Evolutionary conservation across 257 asterid genomes (phyloP), one percentile per base, ranked within the genome.

Genomic region (Capsicum pubescens): DNA sequence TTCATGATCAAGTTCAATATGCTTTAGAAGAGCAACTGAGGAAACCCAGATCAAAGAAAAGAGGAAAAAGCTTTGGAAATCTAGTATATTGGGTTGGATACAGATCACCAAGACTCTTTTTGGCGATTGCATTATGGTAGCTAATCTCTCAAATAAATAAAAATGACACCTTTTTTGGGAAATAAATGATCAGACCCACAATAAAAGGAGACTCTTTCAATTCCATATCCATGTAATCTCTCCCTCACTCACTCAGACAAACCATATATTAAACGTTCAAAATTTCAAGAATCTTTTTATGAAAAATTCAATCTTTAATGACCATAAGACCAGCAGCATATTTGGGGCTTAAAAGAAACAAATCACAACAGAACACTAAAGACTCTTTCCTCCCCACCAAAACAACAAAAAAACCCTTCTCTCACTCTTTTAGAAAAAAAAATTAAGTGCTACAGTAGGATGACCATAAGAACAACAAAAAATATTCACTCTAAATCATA

Each of bases 121-220:
- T 6, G 61, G n/a, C 19, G 50, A 50, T 21, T 50, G 46, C 81
- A 50, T 21, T 72, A 19, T 72, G 48, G 56, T 76, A 52, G 58
- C 48, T 76, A 76, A 68, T 76, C 63, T 50, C 64, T 70, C 82
- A 85, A 77, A 81, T 80, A 80, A 68, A 82, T 54, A 50, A 63
- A 82, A 82, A 56, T 52, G 60, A 48, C 48, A 76, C 4, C 13
- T 50, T 19, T 60, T 80, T 64, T 82, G 78, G 55, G 79, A 82
- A 46, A 79, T 36, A 48, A 50, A 64, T 63, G 79, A 82, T 82
- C 84, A 85, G 84, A 79, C 70, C 70, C 84, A 84, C 86, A 84
- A 77, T 26, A 76, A 76, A 76, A 76, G 81, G 81, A 32, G 84
- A 68, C 72, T 68, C 84, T 81, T 81, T 72, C 70, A 81, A 71